Evolutionary conservation across 345 rosid species (phyloP).

Genomic region (Camelina laxa): DNA sequence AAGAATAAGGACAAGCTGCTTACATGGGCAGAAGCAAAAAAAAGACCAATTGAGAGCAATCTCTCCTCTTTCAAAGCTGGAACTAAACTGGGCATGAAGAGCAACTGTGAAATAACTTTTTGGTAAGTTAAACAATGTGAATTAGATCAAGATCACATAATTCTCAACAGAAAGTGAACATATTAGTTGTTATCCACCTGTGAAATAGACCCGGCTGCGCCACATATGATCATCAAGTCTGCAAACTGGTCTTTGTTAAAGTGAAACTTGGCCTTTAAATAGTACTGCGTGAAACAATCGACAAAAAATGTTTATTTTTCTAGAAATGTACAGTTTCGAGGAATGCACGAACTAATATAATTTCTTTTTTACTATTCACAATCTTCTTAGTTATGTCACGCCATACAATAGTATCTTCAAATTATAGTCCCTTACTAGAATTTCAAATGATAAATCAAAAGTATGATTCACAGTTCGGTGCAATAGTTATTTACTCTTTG

Average conservation of each 20-base stretch:
- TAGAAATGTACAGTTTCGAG: neutral
- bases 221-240: conserved; percentile 79
- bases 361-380: neutral
- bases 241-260: conserved; percentile 90
- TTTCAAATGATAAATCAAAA: neutral
- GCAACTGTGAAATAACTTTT: conserved; percentile 53
- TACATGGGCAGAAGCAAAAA: conserved; percentile 77
- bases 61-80: conserved; percentile 76
- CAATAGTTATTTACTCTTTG: neutral
- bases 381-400: neutral
- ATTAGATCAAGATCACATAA: neutral
- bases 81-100: conserved; percentile 78
- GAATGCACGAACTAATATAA: neutral
- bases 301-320: neutral
- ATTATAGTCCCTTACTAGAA: neutral
- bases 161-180: neutral
- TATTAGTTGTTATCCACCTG: conserved; percentile 56
- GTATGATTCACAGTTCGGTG: neutral
- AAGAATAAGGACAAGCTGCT: conserved; percentile 2
- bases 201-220: conserved; percentile 79
- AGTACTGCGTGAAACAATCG: conserved; percentile 58
- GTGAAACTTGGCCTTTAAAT: conserved; percentile 85
- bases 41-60: conserved; percentile 77
- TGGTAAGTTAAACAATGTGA: conserved; percentile 18
- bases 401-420: neutral